Base-by-base conservation (phyloP, 345 rosid genomes). In the Citrus cavaleriei region DNA sequence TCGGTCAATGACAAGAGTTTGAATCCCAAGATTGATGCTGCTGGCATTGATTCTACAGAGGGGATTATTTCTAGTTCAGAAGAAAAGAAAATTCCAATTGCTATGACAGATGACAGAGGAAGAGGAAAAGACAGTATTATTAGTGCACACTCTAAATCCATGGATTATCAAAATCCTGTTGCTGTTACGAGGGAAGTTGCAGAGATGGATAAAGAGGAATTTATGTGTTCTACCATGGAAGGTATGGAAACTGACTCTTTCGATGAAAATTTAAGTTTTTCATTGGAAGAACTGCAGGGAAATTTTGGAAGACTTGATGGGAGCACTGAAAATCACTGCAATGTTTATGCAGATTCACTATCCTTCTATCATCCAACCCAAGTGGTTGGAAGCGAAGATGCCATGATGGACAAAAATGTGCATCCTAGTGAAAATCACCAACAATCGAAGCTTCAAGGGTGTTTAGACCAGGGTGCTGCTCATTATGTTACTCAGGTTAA, bases 181-280 rank as follows among this genome's bases (percentile, higher is more conserved):
- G 71, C 86, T 79, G 67, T 73, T 68, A 84, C 82, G 55, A 78
- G 68, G 62, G 84, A 81, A 62, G 62, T 49, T 55, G 6, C 71
- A 22, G 59, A 54, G 27, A 74, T 46, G 30, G 78, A 77, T 67
- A 73, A 55, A 10, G 82, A 80, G 64, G 85, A 81, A n/a, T 68
- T 78, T 71, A 49, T 79, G 7, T 70, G 75, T 80, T 81, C 85
- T 60, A 76, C 80, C 40, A 51, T 74, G 62, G 88, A 88, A 83
- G 91, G 89, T 82, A 90, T 86, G 93, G 88, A 88, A 74, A 80
- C 86, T 79, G 89, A 87, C 81, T 79, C 79, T 82, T 84, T 78
- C 80, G 75, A 82, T 88, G 84, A 81, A 66, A 82, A 76, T 82
- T 86, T 84, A 78, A 81, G 79, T 79, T 71, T 80, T 86, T 76